These are phyloP conservation scores for Astrothelium subdiscretum DNA, from an alignment of 495 filamentous ascomycete genomes.

Conservation along the genomic window DNA sequence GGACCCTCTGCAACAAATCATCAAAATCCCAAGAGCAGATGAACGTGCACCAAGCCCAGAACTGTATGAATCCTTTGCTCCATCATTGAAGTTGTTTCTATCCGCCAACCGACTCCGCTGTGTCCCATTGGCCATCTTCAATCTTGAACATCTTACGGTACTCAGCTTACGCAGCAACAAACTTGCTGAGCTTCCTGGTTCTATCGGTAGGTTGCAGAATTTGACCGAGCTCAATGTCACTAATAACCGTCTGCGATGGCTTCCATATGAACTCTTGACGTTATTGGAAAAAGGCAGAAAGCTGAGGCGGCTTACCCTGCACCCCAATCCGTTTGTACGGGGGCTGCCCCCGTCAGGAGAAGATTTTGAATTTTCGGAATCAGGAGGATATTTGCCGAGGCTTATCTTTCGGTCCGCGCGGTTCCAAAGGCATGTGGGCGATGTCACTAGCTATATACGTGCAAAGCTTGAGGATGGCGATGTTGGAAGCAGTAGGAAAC, in stretches of 20 bases:
- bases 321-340: conserved; percentile 37
- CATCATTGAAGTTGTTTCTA: conserved; percentile 52
- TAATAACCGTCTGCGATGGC: conserved; percentile 51
- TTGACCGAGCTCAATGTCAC: conserved; percentile 59
- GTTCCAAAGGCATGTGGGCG: neutral
- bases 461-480: neutral
- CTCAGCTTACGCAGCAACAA: conserved; percentile 64
- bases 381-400: neutral
- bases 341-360: neutral
- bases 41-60: conserved; percentile 34
- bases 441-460: neutral
- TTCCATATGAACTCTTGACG: conserved; percentile 61
- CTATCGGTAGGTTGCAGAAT: conserved; percentile 50
- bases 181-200: conserved; percentile 50
- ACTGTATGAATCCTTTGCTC: conserved; percentile 38
- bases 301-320: conserved; percentile 34
- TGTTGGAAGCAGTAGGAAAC: neutral
- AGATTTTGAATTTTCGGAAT: neutral
- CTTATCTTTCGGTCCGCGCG: too few species aligned
- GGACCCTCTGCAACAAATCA: conserved; percentile 47
- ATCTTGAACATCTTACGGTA: conserved; percentile 47
- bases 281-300: conserved; percentile 39
- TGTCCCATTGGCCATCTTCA: conserved; percentile 41
- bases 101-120: conserved; percentile 45
- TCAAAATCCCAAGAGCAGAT: conserved; percentile 33